These are phyloP conservation scores for Paratrypanosoma confusum DNA, from an alignment of 208 protist genomes.

Conservation along the genomic window DNA sequence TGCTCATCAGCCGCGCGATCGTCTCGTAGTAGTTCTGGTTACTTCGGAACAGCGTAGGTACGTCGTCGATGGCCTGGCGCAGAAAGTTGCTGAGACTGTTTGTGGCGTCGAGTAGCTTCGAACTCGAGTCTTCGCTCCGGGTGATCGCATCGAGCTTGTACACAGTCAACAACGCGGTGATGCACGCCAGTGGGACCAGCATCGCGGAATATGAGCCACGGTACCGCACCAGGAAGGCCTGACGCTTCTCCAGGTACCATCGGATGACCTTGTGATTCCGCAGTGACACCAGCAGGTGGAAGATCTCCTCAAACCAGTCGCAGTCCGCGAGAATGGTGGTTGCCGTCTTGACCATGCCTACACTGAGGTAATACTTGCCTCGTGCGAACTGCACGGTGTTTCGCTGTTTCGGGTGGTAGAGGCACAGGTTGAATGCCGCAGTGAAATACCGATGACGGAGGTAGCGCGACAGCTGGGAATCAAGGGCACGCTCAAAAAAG, in stretches of 20 bases:
- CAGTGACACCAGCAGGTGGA: constrained; percentile 20
- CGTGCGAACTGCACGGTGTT: constrained; percentile 26
- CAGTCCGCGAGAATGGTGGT: constrained; percentile 40
- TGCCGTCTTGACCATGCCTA: constrained; percentile 16
- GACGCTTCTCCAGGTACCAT: constrained; percentile 41
- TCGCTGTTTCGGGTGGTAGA: constrained; percentile 17
- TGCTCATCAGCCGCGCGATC: constrained; percentile 58
- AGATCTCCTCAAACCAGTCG: constrained; percentile 55
- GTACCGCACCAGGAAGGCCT: constrained; percentile 12
- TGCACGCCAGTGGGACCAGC: constrained; percentile 14
- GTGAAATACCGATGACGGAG: constrained; percentile 45
- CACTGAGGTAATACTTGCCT: constrained; percentile 40
- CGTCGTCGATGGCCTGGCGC: constrained; percentile 10
- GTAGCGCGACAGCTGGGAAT: constrained; percentile 10
- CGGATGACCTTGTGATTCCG: constrained; percentile 14
- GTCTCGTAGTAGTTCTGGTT: constrained; percentile 28
- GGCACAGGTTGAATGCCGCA: constrained; percentile 39
- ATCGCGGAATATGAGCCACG: not conserved
- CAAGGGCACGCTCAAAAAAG: constrained; percentile 59
- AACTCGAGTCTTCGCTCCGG: constrained; percentile 1
- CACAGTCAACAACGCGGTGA: constrained; percentile 15
- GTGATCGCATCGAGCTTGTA: constrained; percentile 13
- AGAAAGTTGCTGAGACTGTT: constrained; percentile 14
- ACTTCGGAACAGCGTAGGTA: constrained; percentile 19
- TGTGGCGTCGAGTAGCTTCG: constrained; percentile 1